Base-by-base conservation (phyloP, 805 yeast genomes). In the Saccharomycopsis vini region DNA sequence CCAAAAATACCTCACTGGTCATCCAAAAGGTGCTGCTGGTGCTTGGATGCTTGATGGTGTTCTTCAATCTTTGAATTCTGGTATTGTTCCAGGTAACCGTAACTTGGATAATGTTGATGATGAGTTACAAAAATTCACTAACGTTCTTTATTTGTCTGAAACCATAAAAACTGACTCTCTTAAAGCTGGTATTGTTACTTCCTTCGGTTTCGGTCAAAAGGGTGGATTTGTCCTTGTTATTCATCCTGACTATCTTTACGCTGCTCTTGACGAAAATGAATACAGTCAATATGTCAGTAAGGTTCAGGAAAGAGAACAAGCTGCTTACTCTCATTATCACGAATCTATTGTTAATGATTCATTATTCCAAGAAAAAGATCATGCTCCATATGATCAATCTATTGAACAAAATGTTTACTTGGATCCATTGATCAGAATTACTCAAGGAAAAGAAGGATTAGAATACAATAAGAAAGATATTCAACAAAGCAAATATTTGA, bases 1-100 rank as follows among this genome's bases (percentile, higher is more conserved):
- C 95, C 99, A 92, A 71, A 92, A 92, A 69, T 92, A 76, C 79
- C 77, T 92, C 61, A 92, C 99, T 57, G 99, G 99, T 69, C 99
- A 92, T 73, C 98, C 98, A 58, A 92, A 92, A 84, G 99, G 99
- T 77, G 98, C 98, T 57, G 99, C 99, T 46, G 99, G 97, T 75
- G 97, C 99, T 47, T 92, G 98, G 98, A 92, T 92, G 98, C 70
- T 92, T 76, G 94, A 92, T 67, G 99, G 99, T 68, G 95, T 87
- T 46, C 70, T 92, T 55, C 99, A 92, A 72, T 80, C 89, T 55
- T 72, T 92, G 63, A 83, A 86, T 70, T 65, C 84, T 58, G 97
- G 98, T 67, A 60, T 89, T 58, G 95, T 92, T 56, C 98, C 98
- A 56, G 99, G 99, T 65, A 92, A 92, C 76, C 79, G 97, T 68